Evolutionary conservation across 176 grass and related monocot genomes (phyloP).

Genomic region (Cenchrus purpureus): DNA sequence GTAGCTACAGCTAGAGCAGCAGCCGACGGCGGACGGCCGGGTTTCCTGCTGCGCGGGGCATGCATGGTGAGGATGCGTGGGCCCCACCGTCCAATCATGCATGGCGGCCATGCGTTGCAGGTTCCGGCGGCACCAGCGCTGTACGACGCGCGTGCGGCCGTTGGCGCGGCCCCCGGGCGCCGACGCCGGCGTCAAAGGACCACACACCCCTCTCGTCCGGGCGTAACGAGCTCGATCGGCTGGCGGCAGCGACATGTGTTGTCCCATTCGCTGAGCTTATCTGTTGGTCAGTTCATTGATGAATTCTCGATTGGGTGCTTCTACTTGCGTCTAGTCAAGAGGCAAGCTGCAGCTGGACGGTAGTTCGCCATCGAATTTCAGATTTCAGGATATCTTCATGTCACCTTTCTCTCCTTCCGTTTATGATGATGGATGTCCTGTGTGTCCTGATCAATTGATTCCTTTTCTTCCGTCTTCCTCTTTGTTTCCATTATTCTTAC

Average conservation of each 20-base stretch:
- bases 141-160: background rate
- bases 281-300: background rate
- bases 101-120: too few species aligned
- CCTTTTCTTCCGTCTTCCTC: too few species aligned
- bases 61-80: background rate
- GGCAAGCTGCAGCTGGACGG: background rate
- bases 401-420: too few species aligned
- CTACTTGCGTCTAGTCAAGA: background rate
- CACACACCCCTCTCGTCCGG: background rate
- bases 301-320: background rate
- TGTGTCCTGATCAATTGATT: too few species aligned
- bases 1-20: too few species aligned
- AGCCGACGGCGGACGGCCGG: too few species aligned
- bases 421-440: too few species aligned
- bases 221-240: background rate
- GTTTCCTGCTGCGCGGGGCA: too few species aligned
- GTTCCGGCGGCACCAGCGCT: background rate
- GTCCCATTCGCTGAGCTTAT: background rate
- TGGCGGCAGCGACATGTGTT: background rate
- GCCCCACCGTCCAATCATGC: background rate
- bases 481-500: too few species aligned
- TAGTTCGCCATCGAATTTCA: too few species aligned
- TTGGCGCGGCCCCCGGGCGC: background rate
- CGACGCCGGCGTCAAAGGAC: background rate
- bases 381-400: background rate